Evolutionary conservation across 495 filamentous ascomycete species (phyloP), one percentile per base, ranked within the genome.

Genomic region (Pyrenula aspistea): DNA sequence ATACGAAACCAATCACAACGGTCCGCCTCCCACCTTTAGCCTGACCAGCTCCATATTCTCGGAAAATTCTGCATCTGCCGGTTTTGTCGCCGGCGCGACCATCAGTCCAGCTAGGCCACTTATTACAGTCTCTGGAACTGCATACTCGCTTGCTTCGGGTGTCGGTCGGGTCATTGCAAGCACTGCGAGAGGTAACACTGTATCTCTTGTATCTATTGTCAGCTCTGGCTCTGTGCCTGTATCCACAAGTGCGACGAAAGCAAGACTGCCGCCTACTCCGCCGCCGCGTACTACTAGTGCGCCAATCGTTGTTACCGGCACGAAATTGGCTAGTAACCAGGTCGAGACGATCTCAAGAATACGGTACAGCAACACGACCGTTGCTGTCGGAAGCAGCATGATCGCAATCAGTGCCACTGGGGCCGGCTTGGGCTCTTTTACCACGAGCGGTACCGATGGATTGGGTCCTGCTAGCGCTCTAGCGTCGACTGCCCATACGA

Each of bases 201-300:
- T 15, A 42, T 42, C 31, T 4, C 4, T 15, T 42, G 15, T 42
- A 8, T 20, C 50, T 20, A 52, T 52, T 24, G 53, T 47, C 15
- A 51, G 61, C 2, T 12, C 22, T 12, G 59, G 60, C 24, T 56
- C 61, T 42, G 31, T 15, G 8, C 4, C 8, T 42, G 31, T 15
- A 42, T 42, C 31, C 31, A 15, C 31, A 4, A 42, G 8, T 8
- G 15, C 15, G 15, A 42, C 31, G 8, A 42, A 42, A 8, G 15
- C 15, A 8, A 4, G 8, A 8, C 15, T 42, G 15, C 31, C 31
- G 15, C 15, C 31, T 42, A 8, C 31, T 15, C 31, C 31, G 15
- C 31, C 15, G 4, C 31, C 31, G 31, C 4, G 4, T 42, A 42
- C 31, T 4, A 8, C 31, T 42, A 15, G 31, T 42, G 8, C 4